Evolutionary conservation across 2,329 filamentous ascomycete genomes (phyloP).

Genomic region (Graphiopsis chlorocephala): DNA sequence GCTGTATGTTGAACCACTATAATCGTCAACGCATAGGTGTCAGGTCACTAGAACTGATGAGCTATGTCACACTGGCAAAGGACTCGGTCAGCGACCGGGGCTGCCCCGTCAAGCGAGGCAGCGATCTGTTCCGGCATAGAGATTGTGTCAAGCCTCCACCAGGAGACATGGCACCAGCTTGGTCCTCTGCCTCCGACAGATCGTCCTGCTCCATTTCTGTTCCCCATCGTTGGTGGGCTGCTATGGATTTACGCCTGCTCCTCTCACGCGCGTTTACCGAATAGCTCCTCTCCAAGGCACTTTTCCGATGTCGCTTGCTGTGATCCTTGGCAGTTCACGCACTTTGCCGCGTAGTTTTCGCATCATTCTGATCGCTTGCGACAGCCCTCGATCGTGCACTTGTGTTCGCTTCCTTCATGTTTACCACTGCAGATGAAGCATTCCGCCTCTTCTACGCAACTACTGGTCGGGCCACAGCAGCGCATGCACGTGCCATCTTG

Average conservation of each 20-base stretch:
- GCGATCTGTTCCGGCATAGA: background rate
- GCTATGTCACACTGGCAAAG: background rate
- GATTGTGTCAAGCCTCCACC: background rate
- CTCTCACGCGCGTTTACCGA: background rate
- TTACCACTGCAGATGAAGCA: background rate
- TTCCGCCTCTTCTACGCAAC: background rate
- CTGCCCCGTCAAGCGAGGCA: background rate
- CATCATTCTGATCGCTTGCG: background rate
- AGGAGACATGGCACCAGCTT: background rate
- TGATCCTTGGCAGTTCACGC: background rate
- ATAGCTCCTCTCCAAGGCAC: background rate
- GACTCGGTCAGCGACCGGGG: background rate
- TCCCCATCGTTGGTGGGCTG: background rate
- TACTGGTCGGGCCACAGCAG: background rate
- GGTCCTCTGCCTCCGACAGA: background rate
- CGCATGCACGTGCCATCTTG: background rate
- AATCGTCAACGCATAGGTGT: background rate
- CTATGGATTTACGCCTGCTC: background rate
- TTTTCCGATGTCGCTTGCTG: background rate
- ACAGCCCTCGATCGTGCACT: background rate
- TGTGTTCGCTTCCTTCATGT: background rate
- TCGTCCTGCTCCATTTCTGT: background rate
- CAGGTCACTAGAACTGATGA: background rate
- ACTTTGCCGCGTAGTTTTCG: background rate
- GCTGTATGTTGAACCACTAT: constrained; percentile 1